phyloP scores from a whole-genome alignment of 2,329 filamentous ascomycete species.

The Aureobasidium zeae region DNA sequence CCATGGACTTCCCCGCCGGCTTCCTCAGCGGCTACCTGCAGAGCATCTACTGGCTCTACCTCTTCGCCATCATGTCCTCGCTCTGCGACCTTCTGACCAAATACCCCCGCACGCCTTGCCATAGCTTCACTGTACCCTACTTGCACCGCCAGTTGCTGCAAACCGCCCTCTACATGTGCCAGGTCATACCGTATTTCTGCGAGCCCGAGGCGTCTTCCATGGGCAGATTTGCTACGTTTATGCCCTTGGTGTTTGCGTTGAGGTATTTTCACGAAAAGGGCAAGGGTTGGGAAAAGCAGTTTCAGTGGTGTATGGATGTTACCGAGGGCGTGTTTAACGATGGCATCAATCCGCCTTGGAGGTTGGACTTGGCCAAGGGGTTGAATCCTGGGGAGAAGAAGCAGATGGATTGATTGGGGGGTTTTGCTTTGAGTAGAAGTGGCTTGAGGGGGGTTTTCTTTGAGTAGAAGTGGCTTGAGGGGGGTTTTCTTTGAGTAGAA shows the following conservation, averaged over 20 bases:
- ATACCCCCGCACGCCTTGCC: conserved; percentile 2
- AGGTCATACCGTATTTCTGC: conserved; percentile 14
- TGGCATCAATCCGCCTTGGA: conserved; percentile 11
- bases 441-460: neutral
- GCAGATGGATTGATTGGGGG: neutral
- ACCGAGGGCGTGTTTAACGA: conserved; percentile 5
- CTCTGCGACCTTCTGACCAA: neutral
- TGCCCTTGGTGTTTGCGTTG: conserved; percentile 11
- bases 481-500: neutral
- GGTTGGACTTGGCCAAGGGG: neutral
- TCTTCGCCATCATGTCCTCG: conserved; percentile 22
- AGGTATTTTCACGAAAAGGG: conserved; percentile 1
- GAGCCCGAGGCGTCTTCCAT: conserved; percentile 4
- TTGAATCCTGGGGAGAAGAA: conserved; percentile 6
- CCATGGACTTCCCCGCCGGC: conserved; percentile 23
- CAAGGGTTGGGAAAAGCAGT: conserved; percentile 4
- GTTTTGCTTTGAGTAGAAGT: neutral
- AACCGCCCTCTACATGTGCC: conserved; percentile 8
- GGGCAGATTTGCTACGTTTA: conserved; percentile 11
- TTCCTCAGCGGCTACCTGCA: conserved; percentile 26
- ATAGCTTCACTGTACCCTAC: too few relatives aligned
- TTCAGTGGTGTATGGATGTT: conserved; percentile 7
- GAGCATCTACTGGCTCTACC: conserved; percentile 26
- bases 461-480: neutral
- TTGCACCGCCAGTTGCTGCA: conserved; percentile 53